These are phyloP conservation scores for Talinum fruticosum DNA, from an alignment of 148 eudicot genomes.

Conservation along the genomic window DNA sequence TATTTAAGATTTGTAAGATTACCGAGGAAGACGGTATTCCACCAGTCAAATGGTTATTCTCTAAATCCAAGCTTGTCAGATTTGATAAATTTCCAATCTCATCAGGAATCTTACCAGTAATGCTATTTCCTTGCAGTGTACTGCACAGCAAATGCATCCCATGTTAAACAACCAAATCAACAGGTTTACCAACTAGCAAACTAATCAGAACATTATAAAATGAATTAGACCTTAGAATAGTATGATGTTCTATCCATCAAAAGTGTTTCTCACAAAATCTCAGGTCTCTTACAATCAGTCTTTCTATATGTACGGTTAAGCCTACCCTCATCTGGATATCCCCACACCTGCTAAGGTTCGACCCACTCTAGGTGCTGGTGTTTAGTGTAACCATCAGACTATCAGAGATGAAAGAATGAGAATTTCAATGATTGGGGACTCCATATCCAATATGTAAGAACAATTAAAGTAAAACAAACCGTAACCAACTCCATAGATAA, in stretches of 20 bases:
- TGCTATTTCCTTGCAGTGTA: conserved; percentile 65
- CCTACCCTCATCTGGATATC: no score
- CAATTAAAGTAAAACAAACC: no score
- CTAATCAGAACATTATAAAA: background rate
- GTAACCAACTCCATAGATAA: no score
- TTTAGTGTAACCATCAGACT: background rate
- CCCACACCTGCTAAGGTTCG: background rate
- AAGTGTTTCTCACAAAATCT: background rate
- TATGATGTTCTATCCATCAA: background rate
- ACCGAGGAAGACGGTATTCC: conserved; percentile 80
- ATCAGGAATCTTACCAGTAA: conserved; percentile 69
- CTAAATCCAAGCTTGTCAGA: conserved; percentile 71
- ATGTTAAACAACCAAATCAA: conserved; percentile 10
- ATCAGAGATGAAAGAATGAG: background rate
- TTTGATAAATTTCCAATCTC: conserved; percentile 69
- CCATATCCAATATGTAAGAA: background rate
- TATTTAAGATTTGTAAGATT: conserved; percentile 67
- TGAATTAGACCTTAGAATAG: no score
- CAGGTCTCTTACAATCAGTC: no score
- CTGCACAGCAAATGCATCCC: conserved; percentile 37
- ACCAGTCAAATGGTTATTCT: conserved; percentile 64
- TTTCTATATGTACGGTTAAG: no score
- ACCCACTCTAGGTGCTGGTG: no score
- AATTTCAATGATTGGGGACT: background rate
- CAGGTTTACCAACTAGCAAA: background rate